Percentiles rank a stretch among this genome's conserved stretches.
These are phyloP conservation scores for Heterobasidion parviporum DNA, from an alignment of 1,284 basidiomycete genomes.

Conservation along the genomic window DNA sequence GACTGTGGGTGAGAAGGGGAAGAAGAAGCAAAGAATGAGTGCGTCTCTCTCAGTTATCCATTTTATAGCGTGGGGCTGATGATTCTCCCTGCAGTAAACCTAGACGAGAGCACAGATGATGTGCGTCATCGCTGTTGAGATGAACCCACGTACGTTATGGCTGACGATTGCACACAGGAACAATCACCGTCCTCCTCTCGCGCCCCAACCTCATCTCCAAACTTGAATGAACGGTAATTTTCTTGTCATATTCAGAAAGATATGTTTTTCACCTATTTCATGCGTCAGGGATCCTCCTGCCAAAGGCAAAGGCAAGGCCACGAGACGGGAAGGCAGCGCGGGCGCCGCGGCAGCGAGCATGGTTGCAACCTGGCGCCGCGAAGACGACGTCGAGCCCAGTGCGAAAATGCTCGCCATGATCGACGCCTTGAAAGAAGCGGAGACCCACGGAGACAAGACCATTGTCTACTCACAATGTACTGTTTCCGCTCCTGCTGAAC, in stretches of 20 bases:
- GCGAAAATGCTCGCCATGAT: slow-evolving; percentile 60
- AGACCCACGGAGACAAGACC: slow-evolving; percentile 54
- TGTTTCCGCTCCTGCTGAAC: neutral
- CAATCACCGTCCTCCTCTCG: too few relatives aligned
- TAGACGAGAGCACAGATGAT: neutral
- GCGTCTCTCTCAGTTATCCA: neutral
- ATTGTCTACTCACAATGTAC: slow-evolving; percentile 65
- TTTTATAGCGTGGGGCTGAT: too few relatives aligned
- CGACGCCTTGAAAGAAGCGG: slow-evolving; percentile 47
- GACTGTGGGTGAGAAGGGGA: slow-evolving; percentile 17
- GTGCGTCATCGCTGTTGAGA: neutral
- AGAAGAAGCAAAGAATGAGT: slow-evolving; percentile 3
- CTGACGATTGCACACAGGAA: too few relatives aligned
- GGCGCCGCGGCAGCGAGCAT: slow-evolving; percentile 11
- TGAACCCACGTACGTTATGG: too few relatives aligned
- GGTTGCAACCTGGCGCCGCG: slow-evolving; percentile 42
- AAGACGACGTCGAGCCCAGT: slow-evolving; percentile 55
- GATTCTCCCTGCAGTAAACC: neutral
- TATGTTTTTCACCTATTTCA: neutral
- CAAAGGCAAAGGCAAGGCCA: slow-evolving; percentile 9
- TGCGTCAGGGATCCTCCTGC: neutral
- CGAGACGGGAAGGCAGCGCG: slow-evolving; percentile 18
- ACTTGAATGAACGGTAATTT: too few relatives aligned
- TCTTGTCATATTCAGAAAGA: neutral
- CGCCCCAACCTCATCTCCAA: too few relatives aligned